phyloP scores from a whole-genome alignment of 106 monocot genomes.

The Apostasia shenzhenica region DNA sequence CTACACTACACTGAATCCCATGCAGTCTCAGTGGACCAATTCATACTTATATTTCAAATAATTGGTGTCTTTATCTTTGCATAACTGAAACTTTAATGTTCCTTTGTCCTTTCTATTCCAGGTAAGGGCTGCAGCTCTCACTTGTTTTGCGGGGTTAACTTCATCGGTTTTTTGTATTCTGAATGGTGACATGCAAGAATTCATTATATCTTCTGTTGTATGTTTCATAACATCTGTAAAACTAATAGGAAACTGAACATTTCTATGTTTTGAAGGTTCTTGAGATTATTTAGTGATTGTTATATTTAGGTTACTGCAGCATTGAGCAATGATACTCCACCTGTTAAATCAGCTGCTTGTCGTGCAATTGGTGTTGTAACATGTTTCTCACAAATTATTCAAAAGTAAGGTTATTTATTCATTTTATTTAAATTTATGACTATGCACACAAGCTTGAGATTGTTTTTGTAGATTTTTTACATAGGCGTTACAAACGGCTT shows the following conservation, averaged over 20 bases:
- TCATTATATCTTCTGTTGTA: slow-evolving; percentile 62
- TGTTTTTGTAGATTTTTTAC: neutral
- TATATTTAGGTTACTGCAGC: slow-evolving; percentile 52
- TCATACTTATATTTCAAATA: too few species aligned
- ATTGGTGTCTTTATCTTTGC: too few species aligned
- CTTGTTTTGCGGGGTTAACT: slow-evolving; percentile 97
- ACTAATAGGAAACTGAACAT: neutral
- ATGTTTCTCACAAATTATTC: slow-evolving; percentile 55
- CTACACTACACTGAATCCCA: too few species aligned
- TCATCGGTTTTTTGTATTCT: slow-evolving; percentile 68
- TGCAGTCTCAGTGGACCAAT: too few species aligned
- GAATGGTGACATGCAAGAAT: slow-evolving; percentile 42
- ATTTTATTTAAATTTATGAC: slow-evolving; percentile 5
- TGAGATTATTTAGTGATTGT: neutral
- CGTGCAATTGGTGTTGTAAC: slow-evolving; percentile 84
- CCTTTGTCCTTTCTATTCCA: slow-evolving; percentile 17
- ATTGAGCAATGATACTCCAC: slow-evolving; percentile 42
- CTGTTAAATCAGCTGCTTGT: slow-evolving; percentile 88
- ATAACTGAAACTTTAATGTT: too few species aligned
- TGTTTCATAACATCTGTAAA: slow-evolving; percentile 9
- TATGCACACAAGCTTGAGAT: neutral
- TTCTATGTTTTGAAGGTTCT: neutral
- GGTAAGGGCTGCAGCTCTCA: slow-evolving; percentile 84
- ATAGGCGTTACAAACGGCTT: slow-evolving; percentile 1
- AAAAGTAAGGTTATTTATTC: slow-evolving; percentile 25